Evolutionary conservation across 805 yeast species (phyloP).

Genomic region (Candida ovalis): DNA sequence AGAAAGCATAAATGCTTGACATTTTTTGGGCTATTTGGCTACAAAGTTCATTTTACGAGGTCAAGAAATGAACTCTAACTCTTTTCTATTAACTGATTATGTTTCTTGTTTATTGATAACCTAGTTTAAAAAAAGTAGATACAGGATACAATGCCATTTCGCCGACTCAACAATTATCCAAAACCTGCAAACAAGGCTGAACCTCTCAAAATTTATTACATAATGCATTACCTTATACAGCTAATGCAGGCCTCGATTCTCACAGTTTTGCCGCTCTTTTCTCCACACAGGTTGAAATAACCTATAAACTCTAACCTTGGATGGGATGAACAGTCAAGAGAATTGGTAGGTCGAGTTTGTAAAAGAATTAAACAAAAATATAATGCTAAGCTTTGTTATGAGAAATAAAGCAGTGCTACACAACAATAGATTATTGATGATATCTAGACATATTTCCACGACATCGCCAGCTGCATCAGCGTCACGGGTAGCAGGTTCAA

Average conservation of each 20-base stretch:
- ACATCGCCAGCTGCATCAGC: not conserved
- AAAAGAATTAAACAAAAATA: not conserved
- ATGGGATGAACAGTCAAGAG: not conserved
- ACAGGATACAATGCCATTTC: too few species aligned
- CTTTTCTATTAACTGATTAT: too few species aligned
- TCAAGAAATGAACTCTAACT: not conserved
- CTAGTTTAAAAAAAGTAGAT: too few species aligned
- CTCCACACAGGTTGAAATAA: too few species aligned
- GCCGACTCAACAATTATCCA: too few species aligned
- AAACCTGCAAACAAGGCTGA: too few species aligned
- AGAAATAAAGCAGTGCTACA: not conserved
- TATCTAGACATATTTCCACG: slow-evolving; percentile 9
- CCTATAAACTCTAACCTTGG: too few species aligned
- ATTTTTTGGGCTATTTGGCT: not conserved
- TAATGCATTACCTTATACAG: too few species aligned
- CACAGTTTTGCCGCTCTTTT: too few species aligned
- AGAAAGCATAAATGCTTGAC: slow-evolving; percentile 2
- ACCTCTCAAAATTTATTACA: too few species aligned
- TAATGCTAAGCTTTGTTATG: slow-evolving; percentile 3
- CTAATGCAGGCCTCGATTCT: too few species aligned
- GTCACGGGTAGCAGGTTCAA: not conserved
- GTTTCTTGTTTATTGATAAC: too few species aligned
- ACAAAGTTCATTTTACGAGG: not conserved
- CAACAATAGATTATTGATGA: slow-evolving; percentile 7
- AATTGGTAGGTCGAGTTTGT: not conserved